Percentiles rank a stretch among this genome's conserved stretches.
phyloP scores from a whole-genome alignment of 495 filamentous ascomycete species.

The Aspergillus cristatus region DNA sequence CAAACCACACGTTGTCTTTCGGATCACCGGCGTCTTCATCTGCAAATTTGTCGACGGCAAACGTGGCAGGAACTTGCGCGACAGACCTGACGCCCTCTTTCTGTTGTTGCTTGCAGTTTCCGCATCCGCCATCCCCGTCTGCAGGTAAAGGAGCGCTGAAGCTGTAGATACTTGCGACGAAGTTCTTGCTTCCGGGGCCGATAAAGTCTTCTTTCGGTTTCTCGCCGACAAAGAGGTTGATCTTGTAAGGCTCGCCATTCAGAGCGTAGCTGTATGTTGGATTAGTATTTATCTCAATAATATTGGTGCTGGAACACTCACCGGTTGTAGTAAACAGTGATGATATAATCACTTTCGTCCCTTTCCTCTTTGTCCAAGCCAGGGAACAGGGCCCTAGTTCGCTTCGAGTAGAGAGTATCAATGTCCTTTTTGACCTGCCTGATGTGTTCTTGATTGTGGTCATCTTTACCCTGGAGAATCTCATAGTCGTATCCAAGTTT shows the following conservation, averaged over 20 bases:
- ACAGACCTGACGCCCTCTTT: background rate
- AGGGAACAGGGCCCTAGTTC: background rate
- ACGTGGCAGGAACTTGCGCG: conserved; percentile 2
- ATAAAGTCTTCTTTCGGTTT: background rate
- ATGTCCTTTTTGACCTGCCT: background rate
- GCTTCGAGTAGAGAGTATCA: conserved; percentile 1
- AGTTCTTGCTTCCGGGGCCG: background rate
- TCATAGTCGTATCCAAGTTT: background rate
- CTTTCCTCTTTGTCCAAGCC: background rate
- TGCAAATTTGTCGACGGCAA: background rate
- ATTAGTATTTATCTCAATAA: background rate
- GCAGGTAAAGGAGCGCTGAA: background rate
- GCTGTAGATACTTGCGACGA: conserved; percentile 5
- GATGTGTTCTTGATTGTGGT: background rate
- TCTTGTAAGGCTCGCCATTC: conserved; percentile 1
- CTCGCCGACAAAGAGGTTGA: conserved; percentile 3
- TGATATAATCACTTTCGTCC: background rate
- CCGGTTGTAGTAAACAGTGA: conserved; percentile 2
- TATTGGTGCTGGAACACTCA: too few species aligned
- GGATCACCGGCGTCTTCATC: background rate
- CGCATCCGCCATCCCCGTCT: background rate
- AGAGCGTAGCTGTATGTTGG: conserved; percentile 1
- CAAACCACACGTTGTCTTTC: background rate
- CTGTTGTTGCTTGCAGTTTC: background rate
- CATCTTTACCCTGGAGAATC: background rate